Evolutionary conservation across 345 rosid species (phyloP), one percentile per base, ranked within the genome.

Genomic region (Cardamine occulta): DNA sequence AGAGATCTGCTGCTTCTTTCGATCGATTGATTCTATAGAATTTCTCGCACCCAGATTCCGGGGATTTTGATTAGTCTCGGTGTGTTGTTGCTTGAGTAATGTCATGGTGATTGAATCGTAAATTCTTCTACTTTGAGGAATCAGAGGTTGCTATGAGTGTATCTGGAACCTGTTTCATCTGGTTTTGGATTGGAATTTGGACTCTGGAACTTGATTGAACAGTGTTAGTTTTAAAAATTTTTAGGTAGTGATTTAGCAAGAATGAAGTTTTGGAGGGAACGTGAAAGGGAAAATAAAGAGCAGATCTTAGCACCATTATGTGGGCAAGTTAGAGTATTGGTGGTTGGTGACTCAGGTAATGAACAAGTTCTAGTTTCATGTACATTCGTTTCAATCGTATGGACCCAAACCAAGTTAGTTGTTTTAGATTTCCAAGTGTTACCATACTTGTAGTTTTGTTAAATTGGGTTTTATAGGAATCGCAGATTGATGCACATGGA

Each of bases 271-370:
- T 89, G 98, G 98, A 86, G 91, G 84, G 93, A 86, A 75, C 97
- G 94, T 47, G 96, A 89, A 79, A 89, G 90, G 85, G 99, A 93
- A 14, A 82, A 34, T 74, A 96, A 92, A 79, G 93, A 89, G 29
- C 90, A 76, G 45, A 87, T 85, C 56, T 88, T 89, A 23, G 89
- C 87, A n/a, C 89, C 90, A 8, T 90, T 89, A 40, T 89, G 91
- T 70, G 99, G 99, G 6, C 99, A 93, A 84, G 97, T 93, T 78
- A 88, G 99, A 77, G 99, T 93, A 66, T 90, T 96, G 57, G 90
- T 96, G 13, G 97, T 93, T 80, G 99, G 99, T 56, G 99, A 93
- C 59, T 93, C 99, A 76, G 99, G 99, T 91, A 80, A 5, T 4
- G 1, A 12, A 28, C 69, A 29, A 24, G 3, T 35, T 10, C 18